Percentiles rank a stretch among this genome's conserved stretches.
These are phyloP conservation scores for Hypericum androsaemum DNA, from an alignment of 345 rosid species.

Conservation along the genomic window DNA sequence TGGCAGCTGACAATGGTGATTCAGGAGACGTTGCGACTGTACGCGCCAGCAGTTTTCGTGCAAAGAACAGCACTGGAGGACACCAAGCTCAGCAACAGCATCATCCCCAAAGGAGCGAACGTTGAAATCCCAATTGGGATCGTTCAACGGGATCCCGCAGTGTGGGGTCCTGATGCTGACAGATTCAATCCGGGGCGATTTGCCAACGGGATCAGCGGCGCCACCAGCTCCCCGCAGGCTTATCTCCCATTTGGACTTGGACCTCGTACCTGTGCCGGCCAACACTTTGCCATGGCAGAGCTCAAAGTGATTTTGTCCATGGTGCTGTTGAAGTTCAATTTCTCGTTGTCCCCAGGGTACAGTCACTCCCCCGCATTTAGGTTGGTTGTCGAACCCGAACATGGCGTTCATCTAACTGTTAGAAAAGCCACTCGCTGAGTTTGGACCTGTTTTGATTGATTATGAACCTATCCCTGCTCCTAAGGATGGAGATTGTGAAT, in stretches of 20 bases:
- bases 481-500: no score
- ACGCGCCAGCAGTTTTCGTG: constrained; percentile 5
- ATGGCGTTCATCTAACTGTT: constrained; percentile 16
- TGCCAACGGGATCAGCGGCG: constrained; percentile 1
- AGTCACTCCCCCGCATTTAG: constrained; percentile 11
- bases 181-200: constrained; percentile 3
- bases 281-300: constrained; percentile 7
- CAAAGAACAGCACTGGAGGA: constrained; percentile 10
- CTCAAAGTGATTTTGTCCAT: constrained; percentile 12
- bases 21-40: constrained; percentile 6
- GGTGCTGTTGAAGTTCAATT: constrained; percentile 18
- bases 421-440: background rate
- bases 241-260: constrained; percentile 7
- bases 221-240: background rate
- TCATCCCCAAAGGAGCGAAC: constrained; percentile 18
- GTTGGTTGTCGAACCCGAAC: constrained; percentile 19
- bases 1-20: constrained; percentile 17
- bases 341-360: constrained; percentile 17
- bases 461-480: no score
- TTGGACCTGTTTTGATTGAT: no score
- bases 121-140: constrained; percentile 14
- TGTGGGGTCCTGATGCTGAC: constrained; percentile 21
- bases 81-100: constrained; percentile 17
- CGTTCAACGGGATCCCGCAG: constrained; percentile 14
- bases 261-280: background rate